Conservation (phyloP, 495 filamentous ascomycete genomes). For the Tuber aestivum region DNA sequence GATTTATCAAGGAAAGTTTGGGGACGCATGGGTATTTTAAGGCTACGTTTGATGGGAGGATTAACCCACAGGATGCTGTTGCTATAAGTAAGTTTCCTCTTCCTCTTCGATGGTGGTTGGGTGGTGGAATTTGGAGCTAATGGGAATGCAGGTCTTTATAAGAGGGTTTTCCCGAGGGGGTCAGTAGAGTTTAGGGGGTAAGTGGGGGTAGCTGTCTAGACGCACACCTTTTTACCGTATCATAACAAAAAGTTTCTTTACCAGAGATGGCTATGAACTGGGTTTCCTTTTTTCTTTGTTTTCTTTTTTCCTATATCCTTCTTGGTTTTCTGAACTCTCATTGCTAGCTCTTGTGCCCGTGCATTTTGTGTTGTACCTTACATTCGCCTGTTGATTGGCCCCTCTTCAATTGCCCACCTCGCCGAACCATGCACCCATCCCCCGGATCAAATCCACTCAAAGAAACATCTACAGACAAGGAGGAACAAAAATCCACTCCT, state of each 20-base stretch:
- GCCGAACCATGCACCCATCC: neutral
- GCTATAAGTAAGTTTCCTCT: slow-evolving; percentile 53
- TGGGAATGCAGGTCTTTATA: slow-evolving; percentile 31
- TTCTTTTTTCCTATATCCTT: neutral
- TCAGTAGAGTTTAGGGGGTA: slow-evolving; percentile 34
- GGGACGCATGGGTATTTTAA: slow-evolving; percentile 99
- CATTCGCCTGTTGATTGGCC: neutral
- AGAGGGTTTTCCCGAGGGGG: slow-evolving; percentile 39
- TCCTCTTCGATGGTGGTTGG: neutral
- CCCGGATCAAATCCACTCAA: neutral
- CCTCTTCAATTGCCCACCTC: neutral
- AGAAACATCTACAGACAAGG: neutral
- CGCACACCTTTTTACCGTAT: neutral
- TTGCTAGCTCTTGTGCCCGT: neutral
- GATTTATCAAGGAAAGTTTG: slow-evolving; percentile 85
- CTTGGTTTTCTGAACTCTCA: neutral
- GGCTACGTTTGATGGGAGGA: slow-evolving; percentile 89
- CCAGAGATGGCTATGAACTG: neutral
- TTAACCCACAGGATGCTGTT: slow-evolving; percentile 89
- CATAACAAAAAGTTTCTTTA: neutral
- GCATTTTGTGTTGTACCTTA: neutral
- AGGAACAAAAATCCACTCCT: neutral
- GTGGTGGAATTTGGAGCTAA: slow-evolving; percentile 3
- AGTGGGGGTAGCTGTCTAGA: neutral
- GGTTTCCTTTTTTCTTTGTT: neutral